A percentile compares a stretch with the other conserved stretches of the same genome.
Evolutionary conservation across 345 rosid genomes (phyloP).

Genomic region (Eucalyptus rudis): DNA sequence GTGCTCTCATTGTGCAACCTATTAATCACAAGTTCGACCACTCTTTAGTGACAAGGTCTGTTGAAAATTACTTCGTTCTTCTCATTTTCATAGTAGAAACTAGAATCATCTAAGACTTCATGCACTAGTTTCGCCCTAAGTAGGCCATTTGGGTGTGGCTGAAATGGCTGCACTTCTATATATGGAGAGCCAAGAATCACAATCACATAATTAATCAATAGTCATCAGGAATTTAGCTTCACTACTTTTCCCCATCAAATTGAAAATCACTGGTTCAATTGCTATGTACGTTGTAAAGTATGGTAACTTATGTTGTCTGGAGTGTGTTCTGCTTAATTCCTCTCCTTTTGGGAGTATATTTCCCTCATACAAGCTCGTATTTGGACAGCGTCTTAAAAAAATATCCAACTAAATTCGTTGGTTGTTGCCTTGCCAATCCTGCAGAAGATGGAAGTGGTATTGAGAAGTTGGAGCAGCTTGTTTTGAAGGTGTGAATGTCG

Average conservation of each 20-base stretch:
- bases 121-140: neutral
- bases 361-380: neutral
- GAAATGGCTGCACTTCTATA: neutral
- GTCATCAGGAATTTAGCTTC: neutral
- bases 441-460: constrained; percentile 80
- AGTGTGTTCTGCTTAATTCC: neutral
- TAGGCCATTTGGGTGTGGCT: neutral
- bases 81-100: neutral
- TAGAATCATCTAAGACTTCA: neutral
- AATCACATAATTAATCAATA: neutral
- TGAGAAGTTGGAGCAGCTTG: constrained; percentile 62
- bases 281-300: neutral
- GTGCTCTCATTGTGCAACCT: constrained; percentile 95
- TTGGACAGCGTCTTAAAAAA: constrained; percentile 56
- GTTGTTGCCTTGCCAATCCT: constrained; percentile 95
- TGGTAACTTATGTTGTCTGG: neutral
- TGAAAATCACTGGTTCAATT: neutral
- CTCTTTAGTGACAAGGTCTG: constrained; percentile 74
- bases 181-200: neutral
- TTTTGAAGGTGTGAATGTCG: constrained; percentile 40
- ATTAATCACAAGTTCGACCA: constrained; percentile 93
- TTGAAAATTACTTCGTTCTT: neutral
- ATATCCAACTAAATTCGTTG: constrained; percentile 70
- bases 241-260: neutral
- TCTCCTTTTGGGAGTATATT: neutral